phyloP scores from a whole-genome alignment of 768 basidiomycete genomes.

The Hydnomerulius pinastri region DNA sequence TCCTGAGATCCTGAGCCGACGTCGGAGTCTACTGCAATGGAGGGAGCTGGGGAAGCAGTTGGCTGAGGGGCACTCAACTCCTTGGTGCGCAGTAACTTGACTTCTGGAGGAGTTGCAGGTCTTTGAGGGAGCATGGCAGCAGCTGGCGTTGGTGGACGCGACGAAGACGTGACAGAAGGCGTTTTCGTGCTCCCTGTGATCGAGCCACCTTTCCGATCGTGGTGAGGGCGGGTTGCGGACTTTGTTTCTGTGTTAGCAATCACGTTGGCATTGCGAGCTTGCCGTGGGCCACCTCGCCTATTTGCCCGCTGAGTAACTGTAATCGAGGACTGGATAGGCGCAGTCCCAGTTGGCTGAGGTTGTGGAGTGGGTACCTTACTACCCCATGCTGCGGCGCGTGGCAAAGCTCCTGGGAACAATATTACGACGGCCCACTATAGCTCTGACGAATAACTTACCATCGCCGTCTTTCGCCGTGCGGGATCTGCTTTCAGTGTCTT shows the following conservation, averaged over 20 bases:
- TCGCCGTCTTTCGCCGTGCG: conserved; percentile 62
- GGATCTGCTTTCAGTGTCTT: conserved; percentile 76
- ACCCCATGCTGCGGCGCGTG: conserved; percentile 69
- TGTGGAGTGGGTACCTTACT: conserved; percentile 38
- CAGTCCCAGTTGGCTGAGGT: conserved; percentile 13
- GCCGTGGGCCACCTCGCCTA: conserved; percentile 51
- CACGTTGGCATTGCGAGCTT: conserved; percentile 41
- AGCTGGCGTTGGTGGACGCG: conserved; percentile 61
- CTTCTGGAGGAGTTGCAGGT: conserved; percentile 47
- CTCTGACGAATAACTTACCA: conserved; percentile 34
- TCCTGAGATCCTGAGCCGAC: conserved; percentile 46
- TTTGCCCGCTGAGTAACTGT: conserved; percentile 37
- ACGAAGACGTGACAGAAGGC: conserved; percentile 49
- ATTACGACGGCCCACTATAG: conserved; percentile 7
- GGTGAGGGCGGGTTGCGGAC: conserved; percentile 33
- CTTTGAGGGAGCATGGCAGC: conserved; percentile 37
- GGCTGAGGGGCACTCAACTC: conserved; percentile 42
- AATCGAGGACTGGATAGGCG: conserved; percentile 19
- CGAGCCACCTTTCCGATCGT: conserved; percentile 46
- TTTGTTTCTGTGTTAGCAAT: conserved; percentile 39
- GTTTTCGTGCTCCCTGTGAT: conserved; percentile 39
- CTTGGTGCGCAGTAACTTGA: conserved; percentile 41
- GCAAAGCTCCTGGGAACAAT: conserved; percentile 46
- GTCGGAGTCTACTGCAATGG: conserved; percentile 53
- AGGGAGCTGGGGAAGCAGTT: conserved; percentile 46